Base-by-base conservation (phyloP, 225 moss, liverwort and hornwort genomes). In the Neckera pumila region DNA sequence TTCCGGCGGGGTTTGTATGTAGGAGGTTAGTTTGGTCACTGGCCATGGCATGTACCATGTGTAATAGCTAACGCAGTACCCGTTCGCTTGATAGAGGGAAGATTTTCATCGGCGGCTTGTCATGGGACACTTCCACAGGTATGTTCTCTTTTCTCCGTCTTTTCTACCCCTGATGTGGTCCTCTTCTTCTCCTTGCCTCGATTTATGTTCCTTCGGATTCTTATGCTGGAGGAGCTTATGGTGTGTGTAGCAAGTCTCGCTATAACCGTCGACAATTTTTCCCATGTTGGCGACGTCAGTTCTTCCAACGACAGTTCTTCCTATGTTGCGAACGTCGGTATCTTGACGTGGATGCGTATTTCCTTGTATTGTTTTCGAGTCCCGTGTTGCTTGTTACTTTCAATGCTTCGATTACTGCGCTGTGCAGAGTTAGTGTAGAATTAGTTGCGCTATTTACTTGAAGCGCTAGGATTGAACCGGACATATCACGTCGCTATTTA, bases 91-190 rank as follows among this genome's bases (percentile, higher is more conserved):
- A 95, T 98, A 98, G 98, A 97, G 98, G 98, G 95, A 98, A 98
- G 92, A 98, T 98, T 92, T 98, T 98, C 91, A 98, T 98, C 91
- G 98, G 98, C 87, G 98, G 98, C 92, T 91, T 98, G 67, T 98
- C 98, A 92, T 98, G 98, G 98, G 98, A 98, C 83, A 98, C 98
- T 74, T 94, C 97, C 27, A 98, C 98, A 96, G 98, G 98, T 96
- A 87, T 57, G 96, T 90, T 47, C 10, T n/a, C 30, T 30, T 76
- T 63, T 66, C 56, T 31, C 18, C 51, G 25, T 43, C 7, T 43
- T 20, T 53, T 13, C 8, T 33, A 10, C 31, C 27, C 22, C 22
- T 30, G 45, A 4, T 42, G 11, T 20, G 56, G 36, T 53, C 43
- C 60, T 7, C 60, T 14, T 43, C 30, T 6, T 61, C 53, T 8